Conservation (phyloP, 2,329 filamentous ascomycete species). For the Colletotrichum neosansevieriae region DNA sequence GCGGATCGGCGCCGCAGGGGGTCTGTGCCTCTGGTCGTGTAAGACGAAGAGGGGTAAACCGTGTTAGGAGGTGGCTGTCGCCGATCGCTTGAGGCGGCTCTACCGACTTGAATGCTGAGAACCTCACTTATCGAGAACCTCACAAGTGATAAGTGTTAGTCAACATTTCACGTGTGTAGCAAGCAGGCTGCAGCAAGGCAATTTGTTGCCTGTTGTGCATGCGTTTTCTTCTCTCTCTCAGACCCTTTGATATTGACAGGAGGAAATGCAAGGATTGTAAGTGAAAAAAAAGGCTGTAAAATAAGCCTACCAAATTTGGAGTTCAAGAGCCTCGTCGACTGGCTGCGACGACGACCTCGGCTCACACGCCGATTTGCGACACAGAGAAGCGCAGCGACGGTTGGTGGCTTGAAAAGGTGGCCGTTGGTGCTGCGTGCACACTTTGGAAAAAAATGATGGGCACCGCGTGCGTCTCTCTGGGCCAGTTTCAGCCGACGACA, state of each 20-base stretch:
- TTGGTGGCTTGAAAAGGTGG: constrained; percentile 21
- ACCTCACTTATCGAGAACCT: constrained; percentile 17
- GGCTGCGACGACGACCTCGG: constrained; percentile 12
- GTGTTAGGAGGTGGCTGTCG: constrained; percentile 2
- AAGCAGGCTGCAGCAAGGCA: constrained; percentile 6
- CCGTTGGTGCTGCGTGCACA: no score
- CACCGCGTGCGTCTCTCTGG: constrained; percentile 3
- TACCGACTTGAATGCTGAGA: constrained; percentile 17
- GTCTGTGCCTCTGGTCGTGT: constrained; percentile 10
- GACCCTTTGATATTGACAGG: not conserved
- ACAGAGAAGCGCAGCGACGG: not conserved
- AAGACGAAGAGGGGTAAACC: not conserved
- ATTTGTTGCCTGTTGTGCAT: not conserved
- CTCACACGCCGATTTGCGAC: constrained; percentile 13
- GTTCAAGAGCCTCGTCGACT: not conserved
- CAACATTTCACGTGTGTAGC: constrained; percentile 37
- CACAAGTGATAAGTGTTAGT: constrained; percentile 29
- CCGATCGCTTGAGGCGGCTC: constrained; percentile 2
- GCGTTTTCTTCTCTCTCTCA: constrained; percentile 4
- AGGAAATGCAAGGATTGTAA: no score
- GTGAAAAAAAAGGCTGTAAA: constrained; percentile 37
- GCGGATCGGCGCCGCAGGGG: constrained; percentile 17
- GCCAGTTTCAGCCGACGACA: constrained; percentile 38
- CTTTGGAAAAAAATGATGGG: no score
- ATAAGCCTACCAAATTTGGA: constrained; percentile 39